phyloP scores from a whole-genome alignment of 805 yeast species.

The Wickerhamomyces rabaulensis region DNA sequence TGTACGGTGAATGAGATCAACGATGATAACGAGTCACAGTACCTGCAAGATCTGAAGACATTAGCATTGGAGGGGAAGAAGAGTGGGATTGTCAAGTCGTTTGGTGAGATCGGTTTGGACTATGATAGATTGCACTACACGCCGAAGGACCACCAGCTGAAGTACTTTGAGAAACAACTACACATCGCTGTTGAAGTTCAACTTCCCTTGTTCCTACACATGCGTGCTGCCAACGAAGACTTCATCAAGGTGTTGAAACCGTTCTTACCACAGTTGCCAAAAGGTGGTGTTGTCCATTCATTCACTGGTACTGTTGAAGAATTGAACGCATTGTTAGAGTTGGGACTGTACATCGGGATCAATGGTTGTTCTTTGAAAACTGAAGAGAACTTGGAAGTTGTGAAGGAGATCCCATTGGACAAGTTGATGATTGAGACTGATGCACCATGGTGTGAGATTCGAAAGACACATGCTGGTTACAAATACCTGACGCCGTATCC shows the following conservation, averaged over 20 bases:
- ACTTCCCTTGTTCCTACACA: slow-evolving; percentile 83
- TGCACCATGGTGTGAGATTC: slow-evolving; percentile 97
- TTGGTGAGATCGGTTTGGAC: slow-evolving; percentile 95
- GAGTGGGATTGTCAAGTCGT: slow-evolving; percentile 60
- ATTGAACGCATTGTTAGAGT: slow-evolving; percentile 45
- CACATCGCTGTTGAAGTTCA: slow-evolving; percentile 53
- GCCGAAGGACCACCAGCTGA: slow-evolving; percentile 56
- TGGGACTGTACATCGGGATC: slow-evolving; percentile 71
- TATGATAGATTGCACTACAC: slow-evolving; percentile 85
- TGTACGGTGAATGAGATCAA: slow-evolving; percentile 65
- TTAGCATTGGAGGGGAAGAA: slow-evolving; percentile 44
- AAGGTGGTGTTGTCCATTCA: slow-evolving; percentile 85
- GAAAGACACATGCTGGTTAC: slow-evolving; percentile 75
- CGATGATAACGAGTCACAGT: slow-evolving; percentile 25
- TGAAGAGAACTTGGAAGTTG: slow-evolving; percentile 66
- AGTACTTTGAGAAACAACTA: slow-evolving; percentile 69
- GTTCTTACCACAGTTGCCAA: slow-evolving; percentile 29
- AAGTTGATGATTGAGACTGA: slow-evolving; percentile 85
- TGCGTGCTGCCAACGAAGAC: slow-evolving; percentile 82
- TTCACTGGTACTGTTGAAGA: slow-evolving; percentile 82
- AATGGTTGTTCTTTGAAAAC: slow-evolving; percentile 92
- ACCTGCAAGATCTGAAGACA: slow-evolving; percentile 43
- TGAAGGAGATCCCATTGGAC: slow-evolving; percentile 60
- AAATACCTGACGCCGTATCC: slow-evolving; percentile 51
- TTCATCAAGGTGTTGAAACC: slow-evolving; percentile 62